Evolutionary conservation across 805 yeast species (phyloP), one percentile per base, ranked within the genome.

Genomic region (Wickerhamomyces chambardii): DNA sequence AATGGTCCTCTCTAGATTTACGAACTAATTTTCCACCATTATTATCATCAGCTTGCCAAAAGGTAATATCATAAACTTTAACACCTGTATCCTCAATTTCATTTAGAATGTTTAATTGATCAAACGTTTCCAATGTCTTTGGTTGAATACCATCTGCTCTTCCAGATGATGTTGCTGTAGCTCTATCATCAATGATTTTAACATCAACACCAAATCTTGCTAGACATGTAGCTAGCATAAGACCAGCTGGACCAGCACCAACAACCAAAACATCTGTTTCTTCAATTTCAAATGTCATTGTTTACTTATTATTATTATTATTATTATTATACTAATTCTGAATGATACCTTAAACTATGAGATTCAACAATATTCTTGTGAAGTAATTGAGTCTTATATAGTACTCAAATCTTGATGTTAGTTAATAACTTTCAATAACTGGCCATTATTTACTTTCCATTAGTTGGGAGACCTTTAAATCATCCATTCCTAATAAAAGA

Each of bases 161-260:
- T 6, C 63, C 63, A 6, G 54, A 42, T 37, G 47, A 54, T 15
- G 50, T 38, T 31, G 51, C 47, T 28, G 33, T 42, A 6, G 53
- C 31, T 25, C 63, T 46, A 28, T 58, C 52, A 44, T 58, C 63
- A 33, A 58, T 46, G 30, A 58, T 51, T 9, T 55, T 41, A 35
- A 47, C 46, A 6, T 5, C 12, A 14, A 49, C 38, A 5, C 61
- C 63, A 15, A 55, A 37, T 14, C 61, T 41, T 9, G 61, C n/a
- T 54, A 43, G 45, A 53, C 44, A 19, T 35, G 22, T 38, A 8
- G 61, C 63, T 11, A 53, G 43, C 63, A 58, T 58, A 28, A 53
- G 47, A 7, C 64, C 63, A 8, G 64, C 57, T 12, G 64, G 64
- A 14, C 64, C 64, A 17, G 64, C 64, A 15, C 64, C 64, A 25